Base-by-base conservation (phyloP, 2,329 filamentous ascomycete species). In the Stagonosporopsis cucurbitacearum region DNA sequence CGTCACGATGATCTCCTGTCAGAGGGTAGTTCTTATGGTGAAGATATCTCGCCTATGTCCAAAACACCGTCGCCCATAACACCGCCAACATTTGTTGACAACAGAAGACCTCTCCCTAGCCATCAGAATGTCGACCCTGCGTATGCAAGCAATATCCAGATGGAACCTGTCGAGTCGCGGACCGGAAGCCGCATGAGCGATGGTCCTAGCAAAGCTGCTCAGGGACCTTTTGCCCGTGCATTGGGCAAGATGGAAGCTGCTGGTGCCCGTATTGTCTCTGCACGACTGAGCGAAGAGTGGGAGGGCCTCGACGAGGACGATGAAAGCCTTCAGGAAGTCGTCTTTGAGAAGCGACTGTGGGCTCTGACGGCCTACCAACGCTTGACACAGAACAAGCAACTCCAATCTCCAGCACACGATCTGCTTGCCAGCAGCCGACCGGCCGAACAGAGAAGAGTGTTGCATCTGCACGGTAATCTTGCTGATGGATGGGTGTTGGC, bases 261-360 rank as follows among this genome's bases (percentile, higher is more conserved):
- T 12, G 60, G 67, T 32, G 47, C 64, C 20, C 65, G 66, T 54
- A 69, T 69, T 40, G 62, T 67, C 44, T 63, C 64, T 15, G 54
- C 65, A 20, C 59, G 67, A 1, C 43, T 69, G 42, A 66, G 63
- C 15, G 67, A 69, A 54, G 67, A 69, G 37, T 69, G 67, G 67
- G 66, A 68, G 32, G 64, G 63, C 13, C 59, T 69, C 13, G 64
- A 65, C 6, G 66, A 68, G 4, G 54, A 57, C 22, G 67, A 69
- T 25, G 64, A 68, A 22, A 68, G 65, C 37, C 61, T 57, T 20
- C 64, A 66, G 37, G 67, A 69, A 37, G 60, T 69, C 41, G 30
- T 66, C 33, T 69, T 69, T 25, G 67, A 69, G 45, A 67, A 69
- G 42, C 58, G 67, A n/a, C 60, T 69, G 3, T 69, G 67, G 67